phyloP scores from a whole-genome alignment of 768 basidiomycete species.

The Pleurotus eryngii region DNA sequence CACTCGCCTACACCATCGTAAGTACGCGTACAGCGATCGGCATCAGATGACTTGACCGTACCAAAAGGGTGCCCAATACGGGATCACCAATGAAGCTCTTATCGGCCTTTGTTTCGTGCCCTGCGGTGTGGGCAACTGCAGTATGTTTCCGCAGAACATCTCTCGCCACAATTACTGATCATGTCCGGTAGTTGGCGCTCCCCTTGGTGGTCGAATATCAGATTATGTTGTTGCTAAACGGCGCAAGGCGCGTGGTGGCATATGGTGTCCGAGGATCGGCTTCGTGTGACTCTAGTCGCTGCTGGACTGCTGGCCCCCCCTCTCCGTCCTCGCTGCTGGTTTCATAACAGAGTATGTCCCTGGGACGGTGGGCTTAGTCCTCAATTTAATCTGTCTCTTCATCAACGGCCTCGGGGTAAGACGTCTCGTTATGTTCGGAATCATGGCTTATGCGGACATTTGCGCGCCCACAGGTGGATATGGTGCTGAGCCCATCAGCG shows the following conservation, averaged over 20 bases:
- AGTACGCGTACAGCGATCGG: constrained; percentile 14
- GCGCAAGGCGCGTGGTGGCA: constrained; percentile 45
- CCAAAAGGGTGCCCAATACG: constrained; percentile 51
- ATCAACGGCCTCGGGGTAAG: constrained; percentile 60
- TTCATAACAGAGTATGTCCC: constrained; percentile 48
- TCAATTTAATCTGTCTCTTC: constrained; percentile 56
- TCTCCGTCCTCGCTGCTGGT: constrained; percentile 48
- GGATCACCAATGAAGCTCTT: constrained; percentile 51
- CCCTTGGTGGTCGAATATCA: constrained; percentile 55
- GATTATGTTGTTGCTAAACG: constrained; percentile 49
- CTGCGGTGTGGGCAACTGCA: constrained; percentile 54
- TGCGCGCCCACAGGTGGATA: constrained; percentile 40
- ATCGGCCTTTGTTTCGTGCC: constrained; percentile 62
- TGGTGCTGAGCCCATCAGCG: constrained; percentile 50
- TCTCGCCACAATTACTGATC: neutral
- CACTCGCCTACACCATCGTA: constrained; percentile 67
- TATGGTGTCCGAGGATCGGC: constrained; percentile 67
- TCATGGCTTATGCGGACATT: too few species aligned
- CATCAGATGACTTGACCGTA: neutral
- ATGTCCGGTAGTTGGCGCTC: constrained; percentile 50
- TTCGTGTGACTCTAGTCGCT: constrained; percentile 48
- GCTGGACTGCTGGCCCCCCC: constrained; percentile 50
- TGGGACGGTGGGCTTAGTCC: constrained; percentile 44
- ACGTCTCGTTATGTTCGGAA: too few species aligned
- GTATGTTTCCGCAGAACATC: constrained; percentile 29